Conservation (phyloP, 352 stramenopile species). For the Phytophthora foliorum region DNA sequence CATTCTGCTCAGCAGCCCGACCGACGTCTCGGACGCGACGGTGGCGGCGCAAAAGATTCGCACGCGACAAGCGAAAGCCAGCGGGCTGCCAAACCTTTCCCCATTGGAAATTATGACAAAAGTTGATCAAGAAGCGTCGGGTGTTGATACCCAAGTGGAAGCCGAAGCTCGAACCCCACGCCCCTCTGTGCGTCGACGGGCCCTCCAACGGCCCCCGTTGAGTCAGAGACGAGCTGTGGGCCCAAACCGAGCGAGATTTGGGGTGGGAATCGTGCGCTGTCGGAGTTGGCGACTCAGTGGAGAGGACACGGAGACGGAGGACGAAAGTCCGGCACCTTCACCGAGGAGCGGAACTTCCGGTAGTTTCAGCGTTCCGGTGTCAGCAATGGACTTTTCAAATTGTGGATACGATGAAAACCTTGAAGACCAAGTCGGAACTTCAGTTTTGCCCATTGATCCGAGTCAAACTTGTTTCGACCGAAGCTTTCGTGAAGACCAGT, state of each 20-base stretch:
- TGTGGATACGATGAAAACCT: constrained; percentile 14
- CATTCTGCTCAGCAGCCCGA: constrained; percentile 33
- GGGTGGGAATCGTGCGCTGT: constrained; percentile 38
- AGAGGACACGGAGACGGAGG: constrained; percentile 41
- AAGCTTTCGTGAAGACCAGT: constrained; percentile 23
- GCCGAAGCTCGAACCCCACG: constrained; percentile 17
- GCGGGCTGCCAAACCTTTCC: constrained; percentile 24
- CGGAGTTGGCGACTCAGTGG: constrained; percentile 17
- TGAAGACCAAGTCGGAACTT: constrained; percentile 14
- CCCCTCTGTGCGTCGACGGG: constrained; percentile 8
- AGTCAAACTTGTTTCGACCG: constrained; percentile 24
- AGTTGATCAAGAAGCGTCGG: constrained; percentile 15
- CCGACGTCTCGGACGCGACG: constrained; percentile 27
- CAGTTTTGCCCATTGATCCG: constrained; percentile 32
- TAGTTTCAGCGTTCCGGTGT: background rate
- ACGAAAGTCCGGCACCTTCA: constrained; percentile 18
- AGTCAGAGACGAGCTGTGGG: constrained; percentile 15
- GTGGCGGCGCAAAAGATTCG: constrained; percentile 19
- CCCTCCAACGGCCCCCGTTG: constrained; percentile 18
- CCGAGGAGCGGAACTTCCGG: background rate
- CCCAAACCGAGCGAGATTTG: constrained; percentile 25
- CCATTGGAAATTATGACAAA: constrained; percentile 11
- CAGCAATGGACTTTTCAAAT: background rate
- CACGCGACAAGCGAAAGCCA: constrained; percentile 22
- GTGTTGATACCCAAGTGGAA: constrained; percentile 17